A percentile compares a stretch with the other conserved stretches of the same genome.
Evolutionary conservation across 345 rosid species (phyloP).

Genomic region (Pugionium dolabratum): DNA sequence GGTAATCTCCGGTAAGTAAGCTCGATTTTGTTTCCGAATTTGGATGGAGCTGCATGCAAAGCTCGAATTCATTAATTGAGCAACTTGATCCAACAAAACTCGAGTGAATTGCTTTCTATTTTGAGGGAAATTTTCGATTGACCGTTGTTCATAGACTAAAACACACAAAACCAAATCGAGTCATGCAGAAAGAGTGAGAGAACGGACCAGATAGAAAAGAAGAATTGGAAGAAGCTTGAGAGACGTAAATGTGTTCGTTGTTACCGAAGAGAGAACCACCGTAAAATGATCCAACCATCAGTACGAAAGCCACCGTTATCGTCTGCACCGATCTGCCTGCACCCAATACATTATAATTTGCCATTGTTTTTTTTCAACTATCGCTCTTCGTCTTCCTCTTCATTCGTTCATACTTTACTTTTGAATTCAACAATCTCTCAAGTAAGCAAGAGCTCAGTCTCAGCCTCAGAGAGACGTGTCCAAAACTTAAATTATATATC

Average conservation of each 20-base stretch:
- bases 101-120: too few species aligned
- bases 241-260: constrained; percentile 53
- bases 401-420: constrained; percentile 16
- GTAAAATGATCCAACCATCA: constrained; percentile 80
- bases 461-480: constrained; percentile 19
- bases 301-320: constrained; percentile 65
- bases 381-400: not conserved
- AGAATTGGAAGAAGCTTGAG: constrained; percentile 32
- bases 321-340: constrained; percentile 68
- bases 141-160: too few species aligned
- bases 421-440: constrained; percentile 8
- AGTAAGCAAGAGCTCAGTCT: constrained; percentile 22
- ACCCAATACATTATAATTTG: constrained; percentile 47
- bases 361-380: constrained; percentile 44
- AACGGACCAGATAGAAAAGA: too few species aligned
- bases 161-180: too few species aligned
- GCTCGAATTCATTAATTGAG: too few species aligned
- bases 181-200: too few species aligned
- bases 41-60: constrained; percentile 52
- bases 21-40: constrained; percentile 59
- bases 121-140: too few species aligned
- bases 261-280: constrained; percentile 75
- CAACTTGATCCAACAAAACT: not conserved
- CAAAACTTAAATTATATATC: too few species aligned
- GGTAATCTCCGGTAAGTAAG: constrained; percentile 58